Evolutionary conservation across 805 yeast genomes (phyloP), one percentile per base, ranked within the genome.

Genomic region (Ogataea methylovora): DNA sequence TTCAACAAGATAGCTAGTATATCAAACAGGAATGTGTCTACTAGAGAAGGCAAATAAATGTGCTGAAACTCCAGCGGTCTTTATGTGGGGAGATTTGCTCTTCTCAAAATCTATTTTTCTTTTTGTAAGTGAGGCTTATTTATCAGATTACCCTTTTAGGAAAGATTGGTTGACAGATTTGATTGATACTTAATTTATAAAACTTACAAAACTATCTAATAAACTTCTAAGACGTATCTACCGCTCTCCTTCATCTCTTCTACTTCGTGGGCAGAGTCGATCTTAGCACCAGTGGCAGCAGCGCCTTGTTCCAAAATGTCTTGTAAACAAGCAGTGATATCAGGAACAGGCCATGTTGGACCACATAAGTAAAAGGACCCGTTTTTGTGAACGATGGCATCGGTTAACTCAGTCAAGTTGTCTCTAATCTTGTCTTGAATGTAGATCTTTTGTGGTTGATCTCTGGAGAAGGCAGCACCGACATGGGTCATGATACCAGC

Each of bases 271-370:
- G 79, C 76, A 44, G 80, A 70, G 48, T 88, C 94, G 38, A 84
- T 66, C 48, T 71, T 69, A 33, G 68, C 72, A 37, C 92, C 94
- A 35, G 66, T 70, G 44, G 65, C 67, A 34, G 64, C 67, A 18
- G 95, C 94, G 43, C 84, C 95, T 30, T 72, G 71, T 17, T 60
- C 59, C 33, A 87, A 70, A 47, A 90, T 82, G 44, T 85, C 95
- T 52, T 82, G 82, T 46, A 90, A 67, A 49, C 95, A 94, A 29
- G 80, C 82, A 34, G 95, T 84, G 49, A 90, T 84, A 58, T 88
- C 96, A 9, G 97, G 96, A 52, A 90, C 97, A 23, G 97, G 97
- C 97, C 97, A 90, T 2, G 97, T 90, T 28, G 97, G 97, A 42
- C 97, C 97, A 76, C 97, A 90, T 56, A 90, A 71, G 65, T 90